Conservation (phyloP, 2,329 filamentous ascomycete species). For the Dothistroma pini region DNA sequence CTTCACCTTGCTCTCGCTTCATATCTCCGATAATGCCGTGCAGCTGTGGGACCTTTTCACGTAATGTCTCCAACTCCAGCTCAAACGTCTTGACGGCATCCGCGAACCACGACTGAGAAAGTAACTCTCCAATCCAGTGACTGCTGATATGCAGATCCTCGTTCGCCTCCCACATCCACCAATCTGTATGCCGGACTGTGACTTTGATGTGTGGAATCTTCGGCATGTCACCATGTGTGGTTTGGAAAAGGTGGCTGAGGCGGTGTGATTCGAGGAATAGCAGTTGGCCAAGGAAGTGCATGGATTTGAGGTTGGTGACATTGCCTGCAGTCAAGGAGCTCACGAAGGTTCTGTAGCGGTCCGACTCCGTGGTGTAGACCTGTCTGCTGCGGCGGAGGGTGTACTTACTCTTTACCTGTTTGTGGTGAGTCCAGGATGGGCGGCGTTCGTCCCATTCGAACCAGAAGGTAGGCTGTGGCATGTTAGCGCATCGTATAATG, state of each 20-base stretch:
- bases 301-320: neutral
- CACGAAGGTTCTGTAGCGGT: neutral
- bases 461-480: slow-evolving; percentile 5
- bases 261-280: slow-evolving; percentile 5
- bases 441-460: slow-evolving; percentile 3
- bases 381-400: neutral
- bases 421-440: slow-evolving; percentile 3
- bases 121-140: slow-evolving; percentile 1
- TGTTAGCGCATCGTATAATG: neutral
- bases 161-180: slow-evolving; percentile 11
- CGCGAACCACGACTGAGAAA: neutral
- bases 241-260: neutral
- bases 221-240: neutral
- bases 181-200: slow-evolving; percentile 13
- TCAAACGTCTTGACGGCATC: neutral
- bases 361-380: neutral
- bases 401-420: neutral
- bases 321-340: neutral
- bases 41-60: slow-evolving; percentile 5
- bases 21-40: slow-evolving; percentile 1
- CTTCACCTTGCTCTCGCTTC: neutral
- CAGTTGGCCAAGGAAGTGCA: slow-evolving; percentile 3
- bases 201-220: slow-evolving; percentile 4
- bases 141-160: neutral
- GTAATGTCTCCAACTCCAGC: slow-evolving; percentile 13